These are phyloP conservation scores for Skeletonema marinoi DNA, from an alignment of 108 stramenopile species.

Conservation along the genomic window DNA sequence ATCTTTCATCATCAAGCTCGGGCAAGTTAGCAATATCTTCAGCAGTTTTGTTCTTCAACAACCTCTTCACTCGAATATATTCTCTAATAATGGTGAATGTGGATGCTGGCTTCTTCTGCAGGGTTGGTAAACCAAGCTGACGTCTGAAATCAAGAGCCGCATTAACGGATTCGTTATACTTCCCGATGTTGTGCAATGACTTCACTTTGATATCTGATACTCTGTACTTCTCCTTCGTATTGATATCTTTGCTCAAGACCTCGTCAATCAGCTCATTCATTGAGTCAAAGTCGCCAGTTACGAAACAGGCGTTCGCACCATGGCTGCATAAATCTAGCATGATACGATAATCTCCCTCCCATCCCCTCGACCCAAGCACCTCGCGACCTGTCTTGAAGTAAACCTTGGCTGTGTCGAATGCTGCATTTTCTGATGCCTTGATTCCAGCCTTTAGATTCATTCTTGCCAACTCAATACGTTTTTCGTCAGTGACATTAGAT, in stretches of 20 bases:
- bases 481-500: background rate
- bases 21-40: too few relatives aligned
- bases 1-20: too few relatives aligned
- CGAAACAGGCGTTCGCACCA: too few relatives aligned
- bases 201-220: background rate
- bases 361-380: background rate
- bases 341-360: too few relatives aligned
- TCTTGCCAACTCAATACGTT: background rate
- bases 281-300: too few relatives aligned
- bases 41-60: too few relatives aligned
- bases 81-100: background rate
- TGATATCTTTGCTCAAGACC: too few relatives aligned
- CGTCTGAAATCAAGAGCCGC: background rate
- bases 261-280: background rate
- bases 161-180: background rate
- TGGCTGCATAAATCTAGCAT: too few relatives aligned
- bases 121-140: too few relatives aligned
- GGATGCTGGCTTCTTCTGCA: background rate
- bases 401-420: background rate
- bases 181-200: background rate
- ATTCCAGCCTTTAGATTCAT: background rate
- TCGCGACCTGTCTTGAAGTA: background rate
- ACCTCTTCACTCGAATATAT: background rate
- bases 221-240: too few relatives aligned
- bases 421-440: background rate